Percentiles rank a stretch among this genome's conserved stretches.
phyloP scores from a whole-genome alignment of 2,329 filamentous ascomycete genomes.

The Colletotrichum caudatum region DNA sequence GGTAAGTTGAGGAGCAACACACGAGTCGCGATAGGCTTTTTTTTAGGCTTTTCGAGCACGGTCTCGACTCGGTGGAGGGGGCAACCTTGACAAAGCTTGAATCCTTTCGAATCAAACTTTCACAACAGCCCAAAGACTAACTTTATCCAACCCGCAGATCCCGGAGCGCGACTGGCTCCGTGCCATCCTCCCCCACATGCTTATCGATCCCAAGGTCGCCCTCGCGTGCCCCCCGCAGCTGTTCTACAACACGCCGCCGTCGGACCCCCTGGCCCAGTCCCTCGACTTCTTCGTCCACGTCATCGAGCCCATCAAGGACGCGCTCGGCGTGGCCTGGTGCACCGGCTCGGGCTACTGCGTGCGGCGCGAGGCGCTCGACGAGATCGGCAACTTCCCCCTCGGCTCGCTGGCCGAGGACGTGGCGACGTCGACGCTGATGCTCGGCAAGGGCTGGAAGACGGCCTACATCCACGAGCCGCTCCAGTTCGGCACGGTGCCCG shows the following conservation, averaged over 20 bases:
- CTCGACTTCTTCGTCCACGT: slow-evolving; percentile 70
- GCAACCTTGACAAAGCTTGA: no score
- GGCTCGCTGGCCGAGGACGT: slow-evolving; percentile 72
- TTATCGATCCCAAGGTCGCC: slow-evolving; percentile 68
- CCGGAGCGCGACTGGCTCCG: slow-evolving; percentile 71
- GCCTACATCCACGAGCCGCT: slow-evolving; percentile 70
- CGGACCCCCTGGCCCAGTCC: slow-evolving; percentile 69
- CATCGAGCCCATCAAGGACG: slow-evolving; percentile 63
- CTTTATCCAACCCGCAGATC: slow-evolving; percentile 57
- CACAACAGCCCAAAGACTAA: slow-evolving; percentile 17
- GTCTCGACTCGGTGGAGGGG: no score
- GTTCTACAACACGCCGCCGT: slow-evolving; percentile 71
- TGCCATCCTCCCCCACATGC: slow-evolving; percentile 68
- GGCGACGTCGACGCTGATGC: slow-evolving; percentile 68
- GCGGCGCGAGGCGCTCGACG: slow-evolving; percentile 69
- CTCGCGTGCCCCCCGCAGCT: slow-evolving; percentile 71
- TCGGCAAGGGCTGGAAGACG: slow-evolving; percentile 72
- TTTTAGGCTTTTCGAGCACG: no score
- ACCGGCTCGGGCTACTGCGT: slow-evolving; percentile 73
- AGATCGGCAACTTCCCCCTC: slow-evolving; percentile 72
- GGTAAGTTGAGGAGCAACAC: no score
- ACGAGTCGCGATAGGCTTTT: no score
- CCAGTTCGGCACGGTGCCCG: slow-evolving; percentile 70
- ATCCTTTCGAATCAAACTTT: no score
- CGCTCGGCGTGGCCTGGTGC: slow-evolving; percentile 70